Evolutionary conservation across 495 filamentous ascomycete species (phyloP).

Genomic region (Letharia lupina): DNA sequence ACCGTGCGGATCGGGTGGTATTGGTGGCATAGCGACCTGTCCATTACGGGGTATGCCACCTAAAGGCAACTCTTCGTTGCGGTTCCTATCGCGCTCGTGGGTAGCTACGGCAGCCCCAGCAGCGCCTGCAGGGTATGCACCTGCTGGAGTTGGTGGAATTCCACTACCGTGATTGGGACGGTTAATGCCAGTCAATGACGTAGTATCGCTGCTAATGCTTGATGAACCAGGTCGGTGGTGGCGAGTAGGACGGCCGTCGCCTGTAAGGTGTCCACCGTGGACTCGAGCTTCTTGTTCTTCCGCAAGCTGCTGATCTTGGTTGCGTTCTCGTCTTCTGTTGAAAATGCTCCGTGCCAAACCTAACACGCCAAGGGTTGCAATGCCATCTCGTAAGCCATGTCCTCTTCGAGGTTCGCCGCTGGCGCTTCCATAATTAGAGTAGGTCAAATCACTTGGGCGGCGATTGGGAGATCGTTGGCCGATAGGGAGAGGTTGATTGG

Average conservation of each 20-base stretch:
- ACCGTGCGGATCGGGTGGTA: constrained; percentile 43
- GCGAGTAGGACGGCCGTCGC: constrained; percentile 53
- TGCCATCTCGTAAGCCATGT: constrained; percentile 50
- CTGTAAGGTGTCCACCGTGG: constrained; percentile 49
- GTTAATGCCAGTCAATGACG: constrained; percentile 36
- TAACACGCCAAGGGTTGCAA: constrained; percentile 59
- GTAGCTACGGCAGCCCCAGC: constrained; percentile 24
- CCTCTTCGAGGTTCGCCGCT: constrained; percentile 35
- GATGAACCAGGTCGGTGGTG: constrained; percentile 42
- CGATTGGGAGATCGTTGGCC: constrained; percentile 12
- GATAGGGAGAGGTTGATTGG: constrained; percentile 31
- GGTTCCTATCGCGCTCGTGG: constrained; percentile 12
- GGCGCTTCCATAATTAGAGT: constrained; percentile 38
- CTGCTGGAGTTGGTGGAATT: constrained; percentile 34
- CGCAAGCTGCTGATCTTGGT: constrained; percentile 56
- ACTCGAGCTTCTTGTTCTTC: constrained; percentile 50
- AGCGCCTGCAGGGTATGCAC: constrained; percentile 32
- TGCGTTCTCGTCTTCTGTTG: constrained; percentile 50
- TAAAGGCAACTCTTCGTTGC: constrained; percentile 17
- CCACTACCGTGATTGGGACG: constrained; percentile 25
- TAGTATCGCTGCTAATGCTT: constrained; percentile 37
- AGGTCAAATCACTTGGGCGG: constrained; percentile 22
- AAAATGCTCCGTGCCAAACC: constrained; percentile 58
- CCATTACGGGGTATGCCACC: constrained; percentile 20
- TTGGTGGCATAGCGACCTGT: constrained; percentile 32